These are phyloP conservation scores for Achaetomium macrosporum DNA, from an alignment of 2,329 filamentous ascomycete genomes.

Conservation along the genomic window DNA sequence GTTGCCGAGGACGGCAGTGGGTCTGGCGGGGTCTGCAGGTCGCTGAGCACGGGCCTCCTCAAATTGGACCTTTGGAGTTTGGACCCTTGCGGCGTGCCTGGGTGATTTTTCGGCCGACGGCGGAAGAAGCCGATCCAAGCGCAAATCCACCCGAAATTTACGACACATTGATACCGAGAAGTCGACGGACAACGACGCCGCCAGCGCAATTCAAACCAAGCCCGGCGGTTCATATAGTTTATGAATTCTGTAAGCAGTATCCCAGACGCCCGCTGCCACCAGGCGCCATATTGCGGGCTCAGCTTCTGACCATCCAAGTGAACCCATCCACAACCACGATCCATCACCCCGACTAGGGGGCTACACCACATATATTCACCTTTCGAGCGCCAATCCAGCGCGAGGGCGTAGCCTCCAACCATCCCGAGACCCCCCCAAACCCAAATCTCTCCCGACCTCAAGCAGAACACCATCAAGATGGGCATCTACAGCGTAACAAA, in stretches of 20 bases:
- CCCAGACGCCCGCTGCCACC: no score
- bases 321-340: no score
- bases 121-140: slow-evolving; percentile 19
- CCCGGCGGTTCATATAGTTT: neutral
- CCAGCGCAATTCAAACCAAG: neutral
- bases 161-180: neutral
- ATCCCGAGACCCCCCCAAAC: neutral
- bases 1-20: neutral
- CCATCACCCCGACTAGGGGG: no score
- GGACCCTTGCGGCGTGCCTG: slow-evolving; percentile 8
- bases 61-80: no score
- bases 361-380: no score
- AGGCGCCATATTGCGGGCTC: no score
- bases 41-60: slow-evolving; percentile 4
- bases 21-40: slow-evolving; percentile 12
- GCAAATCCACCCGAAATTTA: slow-evolving; percentile 14
- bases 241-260: neutral
- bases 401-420: neutral
- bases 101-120: slow-evolving; percentile 13
- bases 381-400: neutral
- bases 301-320: no score
- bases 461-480: slow-evolving; percentile 26
- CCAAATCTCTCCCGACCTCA: neutral
- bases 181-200: slow-evolving; percentile 5
- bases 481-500: slow-evolving; percentile 65